phyloP scores from a whole-genome alignment of 139 green algal genomes.

The Tetratostichococcus sp. region DNA sequence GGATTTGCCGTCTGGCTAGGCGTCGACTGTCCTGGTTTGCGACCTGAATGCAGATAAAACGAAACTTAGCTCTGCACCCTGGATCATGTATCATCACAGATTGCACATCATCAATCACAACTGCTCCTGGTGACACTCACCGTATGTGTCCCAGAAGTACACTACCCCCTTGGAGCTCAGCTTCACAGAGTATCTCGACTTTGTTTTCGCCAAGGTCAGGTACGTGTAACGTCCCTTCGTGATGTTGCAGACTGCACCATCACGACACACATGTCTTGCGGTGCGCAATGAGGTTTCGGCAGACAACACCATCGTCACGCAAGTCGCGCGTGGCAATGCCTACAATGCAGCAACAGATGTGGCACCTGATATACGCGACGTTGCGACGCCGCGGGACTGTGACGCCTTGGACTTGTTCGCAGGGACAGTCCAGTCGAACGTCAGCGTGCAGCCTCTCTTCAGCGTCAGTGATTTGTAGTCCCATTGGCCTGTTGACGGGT shows the following conservation, averaged over 20 bases:
- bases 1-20: background rate
- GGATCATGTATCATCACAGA: no score
- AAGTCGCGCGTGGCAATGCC: no score
- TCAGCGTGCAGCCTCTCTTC: background rate
- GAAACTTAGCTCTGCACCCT: no score
- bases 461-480: background rate
- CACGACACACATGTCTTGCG: background rate
- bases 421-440: background rate
- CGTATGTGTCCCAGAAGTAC: background rate
- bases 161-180: background rate
- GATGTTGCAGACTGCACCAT: background rate
- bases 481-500: background rate
- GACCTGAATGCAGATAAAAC: background rate
- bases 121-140: background rate
- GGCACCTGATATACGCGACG: background rate
- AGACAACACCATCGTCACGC: no score
- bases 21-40: background rate
- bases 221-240: background rate
- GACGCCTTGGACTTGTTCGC: background rate
- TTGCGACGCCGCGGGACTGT: background rate
- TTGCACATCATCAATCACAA: no score
- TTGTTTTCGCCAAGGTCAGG: background rate
- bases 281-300: no score
- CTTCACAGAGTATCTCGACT: background rate
- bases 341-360: no score